Percentiles rank a stretch among this genome's conserved stretches.
Conservation (phyloP, 2,329 filamentous ascomycete genomes). For the Ilyonectria destructans region DNA sequence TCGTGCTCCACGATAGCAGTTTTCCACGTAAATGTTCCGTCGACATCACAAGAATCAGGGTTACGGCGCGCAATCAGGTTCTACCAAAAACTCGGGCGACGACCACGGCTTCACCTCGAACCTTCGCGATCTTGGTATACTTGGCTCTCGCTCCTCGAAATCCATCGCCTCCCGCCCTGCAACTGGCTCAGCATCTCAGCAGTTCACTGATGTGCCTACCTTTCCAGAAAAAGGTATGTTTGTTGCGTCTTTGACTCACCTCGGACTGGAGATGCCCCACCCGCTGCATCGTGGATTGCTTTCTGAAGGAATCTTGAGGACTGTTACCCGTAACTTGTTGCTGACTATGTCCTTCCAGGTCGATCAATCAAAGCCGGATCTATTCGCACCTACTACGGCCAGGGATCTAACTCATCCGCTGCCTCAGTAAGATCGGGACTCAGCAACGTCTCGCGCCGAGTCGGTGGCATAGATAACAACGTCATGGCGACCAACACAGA, state of each 20-base stretch:
- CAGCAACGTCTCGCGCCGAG: constrained; percentile 54
- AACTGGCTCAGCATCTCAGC: constrained; percentile 47
- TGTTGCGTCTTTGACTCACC: not conserved
- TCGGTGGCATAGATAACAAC: constrained; percentile 60
- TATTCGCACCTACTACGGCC: constrained; percentile 42
- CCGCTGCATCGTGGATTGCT: not conserved
- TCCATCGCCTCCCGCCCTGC: constrained; percentile 45
- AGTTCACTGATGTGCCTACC: constrained; percentile 52
- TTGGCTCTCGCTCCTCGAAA: constrained; percentile 46
- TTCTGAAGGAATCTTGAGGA: not conserved
- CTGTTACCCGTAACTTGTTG: not conserved
- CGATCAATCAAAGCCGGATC: constrained; percentile 49
- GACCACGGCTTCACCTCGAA: constrained; percentile 46
- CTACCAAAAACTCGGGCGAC: constrained; percentile 40
- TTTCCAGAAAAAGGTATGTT: constrained; percentile 61
- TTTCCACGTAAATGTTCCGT: constrained; percentile 57
- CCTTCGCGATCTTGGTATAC: constrained; percentile 51
- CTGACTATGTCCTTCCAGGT: constrained; percentile 39
- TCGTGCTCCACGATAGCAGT: constrained; percentile 37
- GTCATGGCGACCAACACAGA: constrained; percentile 71
- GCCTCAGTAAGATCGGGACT: constrained; percentile 54
- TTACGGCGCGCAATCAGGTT: constrained; percentile 42
- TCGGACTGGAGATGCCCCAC: not conserved
- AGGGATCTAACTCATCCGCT: constrained; percentile 53
- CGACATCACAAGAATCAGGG: constrained; percentile 54